Evolutionary conservation across 495 filamentous ascomycete genomes (phyloP), one percentile per base, ranked within the genome.

Genomic region (Neurospora cerealis): DNA sequence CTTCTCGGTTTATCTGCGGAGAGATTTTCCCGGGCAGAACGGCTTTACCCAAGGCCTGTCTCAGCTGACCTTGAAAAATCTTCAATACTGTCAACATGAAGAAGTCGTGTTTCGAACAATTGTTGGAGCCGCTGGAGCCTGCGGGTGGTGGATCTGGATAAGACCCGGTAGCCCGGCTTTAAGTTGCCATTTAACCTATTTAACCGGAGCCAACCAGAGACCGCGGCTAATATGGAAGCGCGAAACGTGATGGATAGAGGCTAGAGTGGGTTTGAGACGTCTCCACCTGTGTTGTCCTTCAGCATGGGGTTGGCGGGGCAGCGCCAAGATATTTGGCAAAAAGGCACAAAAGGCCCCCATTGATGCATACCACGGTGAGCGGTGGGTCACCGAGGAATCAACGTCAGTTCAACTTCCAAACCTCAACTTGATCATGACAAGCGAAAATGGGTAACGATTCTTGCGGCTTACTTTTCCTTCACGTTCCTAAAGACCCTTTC

Each of bases 111-210:
- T 66, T 36, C 1, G 54, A 36, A 17, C 28, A 34, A 34, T 66
- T 34, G 54, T 34, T 66, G 54, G 54, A 19, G 54, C 41, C 72
- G 72, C 71, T 73, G 73, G 72, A 75, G 41, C 72, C 70, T 28
- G 44, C 28, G 36, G 40, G 54, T 34, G 54, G 60, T 32, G 41
- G 19, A 21, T 32, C 13, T 74, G 41, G 76, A 77, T 71, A 79
- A 77, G 77, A 79, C 79, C 78, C 77, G 79, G 78, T 73, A 79
- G 77, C 76, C 79, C 79, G 76, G 78, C 77, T 72, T 73, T 69
- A 77, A 66, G 72, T 46, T 40, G 70, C 73, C 44, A 78, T 80
- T 81, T 80, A 79, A 76, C 76, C 79, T 76, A 71, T 75, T 79
- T 75, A 73, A n/a, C 77, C 71, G 71, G 62, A 60, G 70, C 77